Percentiles rank a stretch among this genome's conserved stretches.
Evolutionary conservation across 768 basidiomycete genomes (phyloP).

Genomic region (Amanita brunnescens): DNA sequence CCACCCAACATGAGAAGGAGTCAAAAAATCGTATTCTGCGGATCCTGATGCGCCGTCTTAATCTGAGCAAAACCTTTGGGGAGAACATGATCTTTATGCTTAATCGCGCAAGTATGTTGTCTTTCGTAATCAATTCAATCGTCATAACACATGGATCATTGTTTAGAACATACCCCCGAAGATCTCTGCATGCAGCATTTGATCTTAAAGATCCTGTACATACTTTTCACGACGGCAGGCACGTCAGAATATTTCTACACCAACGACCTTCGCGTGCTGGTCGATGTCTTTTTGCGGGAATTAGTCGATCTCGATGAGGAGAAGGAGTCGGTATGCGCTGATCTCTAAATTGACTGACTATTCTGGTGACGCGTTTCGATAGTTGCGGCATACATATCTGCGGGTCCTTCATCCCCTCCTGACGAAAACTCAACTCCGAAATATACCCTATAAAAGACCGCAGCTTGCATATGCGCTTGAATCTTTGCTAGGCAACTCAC

Average conservation of each 20-base stretch:
- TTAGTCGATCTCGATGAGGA: slow-evolving; percentile 88
- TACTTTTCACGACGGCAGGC: slow-evolving; percentile 88
- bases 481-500: slow-evolving; percentile 60
- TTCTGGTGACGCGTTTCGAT: neutral
- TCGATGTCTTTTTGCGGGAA: slow-evolving; percentile 97
- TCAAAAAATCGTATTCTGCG: slow-evolving; percentile 71
- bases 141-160: neutral
- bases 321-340: slow-evolving; percentile 68
- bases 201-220: slow-evolving; percentile 89
- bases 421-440: slow-evolving; percentile 84
- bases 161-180: slow-evolving; percentile 72
- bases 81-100: slow-evolving; percentile 99
- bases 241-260: slow-evolving; percentile 97
- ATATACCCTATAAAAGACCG: slow-evolving; percentile 82
- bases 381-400: slow-evolving; percentile 94
- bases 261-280: slow-evolving; percentile 91
- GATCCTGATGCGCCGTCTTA: slow-evolving; percentile 75
- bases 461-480: slow-evolving; percentile 82
- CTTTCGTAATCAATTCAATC: neutral
- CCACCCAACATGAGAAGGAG: slow-evolving; percentile 20
- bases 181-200: slow-evolving; percentile 92
- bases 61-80: slow-evolving; percentile 90
- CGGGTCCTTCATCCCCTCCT: slow-evolving; percentile 93
- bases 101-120: slow-evolving; percentile 79
- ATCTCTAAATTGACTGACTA: slow-evolving; percentile 2